These are phyloP conservation scores for Xylariaceae sp. DNA, from an alignment of 2,329 filamentous ascomycete species.

Conservation along the genomic window DNA sequence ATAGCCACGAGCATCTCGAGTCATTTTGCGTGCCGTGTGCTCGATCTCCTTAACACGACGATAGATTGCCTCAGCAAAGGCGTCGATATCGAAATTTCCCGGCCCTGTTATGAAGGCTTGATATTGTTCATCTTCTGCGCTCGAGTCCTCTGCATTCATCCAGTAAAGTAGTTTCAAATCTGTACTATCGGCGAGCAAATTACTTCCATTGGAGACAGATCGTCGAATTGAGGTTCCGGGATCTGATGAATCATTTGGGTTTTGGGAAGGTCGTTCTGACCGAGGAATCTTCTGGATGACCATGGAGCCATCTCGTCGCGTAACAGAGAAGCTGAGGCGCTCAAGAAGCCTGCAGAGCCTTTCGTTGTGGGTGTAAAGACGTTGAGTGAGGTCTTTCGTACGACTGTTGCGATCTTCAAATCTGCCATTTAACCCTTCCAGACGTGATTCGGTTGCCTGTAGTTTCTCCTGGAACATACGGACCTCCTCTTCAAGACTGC, in stretches of 20 bases:
- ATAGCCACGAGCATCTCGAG: constrained; percentile 82
- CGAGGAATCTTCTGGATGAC: constrained; percentile 69
- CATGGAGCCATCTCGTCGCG: constrained; percentile 70
- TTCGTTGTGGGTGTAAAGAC: constrained; percentile 79
- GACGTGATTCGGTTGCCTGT: constrained; percentile 50
- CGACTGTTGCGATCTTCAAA: constrained; percentile 69
- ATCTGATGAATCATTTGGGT: constrained; percentile 58
- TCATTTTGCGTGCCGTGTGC: constrained; percentile 87
- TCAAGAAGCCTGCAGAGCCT: constrained; percentile 81
- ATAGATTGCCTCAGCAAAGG: constrained; percentile 79
- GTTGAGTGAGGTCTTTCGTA: constrained; percentile 80
- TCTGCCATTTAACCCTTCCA: constrained; percentile 51
- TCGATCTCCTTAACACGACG: constrained; percentile 93
- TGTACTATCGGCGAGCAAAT: constrained; percentile 55
- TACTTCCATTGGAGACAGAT: constrained; percentile 53
- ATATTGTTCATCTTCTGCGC: constrained; percentile 71
- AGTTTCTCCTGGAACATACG: constrained; percentile 65
- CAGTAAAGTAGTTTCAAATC: constrained; percentile 78
- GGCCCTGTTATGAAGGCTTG: constrained; percentile 70
- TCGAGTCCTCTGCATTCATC: constrained; percentile 67
- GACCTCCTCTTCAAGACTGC: constrained; percentile 73
- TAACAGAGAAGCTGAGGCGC: constrained; percentile 79
- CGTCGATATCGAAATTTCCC: constrained; percentile 77
- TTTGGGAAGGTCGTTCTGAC: constrained; percentile 56
- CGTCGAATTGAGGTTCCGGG: constrained; percentile 51